phyloP scores from a whole-genome alignment of 78 protist species.

The Cavenderia fasciculata region DNA sequence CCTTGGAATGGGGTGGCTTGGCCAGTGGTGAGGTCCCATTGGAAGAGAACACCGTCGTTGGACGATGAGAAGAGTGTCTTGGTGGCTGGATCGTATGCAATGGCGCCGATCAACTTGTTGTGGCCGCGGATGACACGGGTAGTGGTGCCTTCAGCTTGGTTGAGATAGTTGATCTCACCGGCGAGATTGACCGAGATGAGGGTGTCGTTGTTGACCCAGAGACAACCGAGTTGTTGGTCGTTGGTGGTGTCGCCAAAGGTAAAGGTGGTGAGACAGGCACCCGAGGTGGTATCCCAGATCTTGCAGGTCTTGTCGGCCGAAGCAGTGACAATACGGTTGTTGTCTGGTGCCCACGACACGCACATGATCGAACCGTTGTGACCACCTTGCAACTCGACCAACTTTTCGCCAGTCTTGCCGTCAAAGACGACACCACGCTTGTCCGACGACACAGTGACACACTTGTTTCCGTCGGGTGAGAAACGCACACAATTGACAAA shows the following conservation, averaged over 20 bases:
- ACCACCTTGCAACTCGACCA: slow-evolving; percentile 64
- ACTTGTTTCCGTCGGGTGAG: slow-evolving; percentile 86
- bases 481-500: slow-evolving; percentile 92
- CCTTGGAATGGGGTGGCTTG: slow-evolving; percentile 42
- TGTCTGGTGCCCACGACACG: slow-evolving; percentile 80
- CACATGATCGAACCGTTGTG: slow-evolving; percentile 88
- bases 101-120: slow-evolving; percentile 83
- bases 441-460: slow-evolving; percentile 84
- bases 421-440: slow-evolving; percentile 85
- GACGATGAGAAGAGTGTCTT: slow-evolving; percentile 73
- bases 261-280: slow-evolving; percentile 56
- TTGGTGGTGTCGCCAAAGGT: slow-evolving; percentile 60
- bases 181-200: slow-evolving; percentile 80
- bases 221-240: slow-evolving; percentile 91
- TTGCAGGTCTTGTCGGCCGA: slow-evolving; percentile 92
- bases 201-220: slow-evolving; percentile 79
- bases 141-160: slow-evolving; percentile 69
- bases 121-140: slow-evolving; percentile 83
- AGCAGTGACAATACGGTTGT: slow-evolving; percentile 81
- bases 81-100: slow-evolving; percentile 63
- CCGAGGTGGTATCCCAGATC: slow-evolving; percentile 85
- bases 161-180: slow-evolving; percentile 85
- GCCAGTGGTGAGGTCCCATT: slow-evolving; percentile 79
- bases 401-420: slow-evolving; percentile 92
- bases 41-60: slow-evolving; percentile 61